These are phyloP conservation scores for Penstemon barbatus DNA, from an alignment of 257 asterid genomes.

Conservation along the genomic window DNA sequence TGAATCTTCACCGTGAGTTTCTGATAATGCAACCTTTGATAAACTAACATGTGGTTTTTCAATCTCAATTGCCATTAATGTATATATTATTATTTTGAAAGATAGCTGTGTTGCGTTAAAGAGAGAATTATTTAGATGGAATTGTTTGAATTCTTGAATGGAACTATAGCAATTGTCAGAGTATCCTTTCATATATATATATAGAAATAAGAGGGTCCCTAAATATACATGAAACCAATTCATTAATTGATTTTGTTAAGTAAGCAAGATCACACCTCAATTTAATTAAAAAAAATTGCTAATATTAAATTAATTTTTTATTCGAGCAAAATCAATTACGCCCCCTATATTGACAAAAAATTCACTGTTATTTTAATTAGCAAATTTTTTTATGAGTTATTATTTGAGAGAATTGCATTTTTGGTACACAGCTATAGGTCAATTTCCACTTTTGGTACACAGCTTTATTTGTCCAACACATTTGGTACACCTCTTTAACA, in stretches of 20 bases:
- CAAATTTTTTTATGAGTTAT: no score
- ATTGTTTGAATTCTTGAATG: conserved; percentile 26
- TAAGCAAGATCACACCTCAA: conserved; percentile 28
- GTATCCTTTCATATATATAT: conserved; percentile 28
- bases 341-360: no score
- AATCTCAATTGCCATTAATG: conserved; percentile 47
- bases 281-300: no score
- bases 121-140: background rate
- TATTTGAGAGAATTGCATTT: no score
- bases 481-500: no score
- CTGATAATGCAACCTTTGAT: conserved; percentile 65
- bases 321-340: no score
- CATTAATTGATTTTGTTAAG: conserved; percentile 34
- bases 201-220: conserved; percentile 38
- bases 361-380: no score
- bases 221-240: conserved; percentile 31
- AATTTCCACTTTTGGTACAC: no score
- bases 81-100: no score
- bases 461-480: no score
- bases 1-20: conserved; percentile 88
- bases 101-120: background rate
- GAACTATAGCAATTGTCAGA: conserved; percentile 5
- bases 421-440: no score
- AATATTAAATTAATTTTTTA: no score
- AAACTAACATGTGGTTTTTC: conserved; percentile 40